Evolutionary conservation across 768 basidiomycete genomes (phyloP), one percentile per base, ranked within the genome.

Genomic region (Zangia roseola): DNA sequence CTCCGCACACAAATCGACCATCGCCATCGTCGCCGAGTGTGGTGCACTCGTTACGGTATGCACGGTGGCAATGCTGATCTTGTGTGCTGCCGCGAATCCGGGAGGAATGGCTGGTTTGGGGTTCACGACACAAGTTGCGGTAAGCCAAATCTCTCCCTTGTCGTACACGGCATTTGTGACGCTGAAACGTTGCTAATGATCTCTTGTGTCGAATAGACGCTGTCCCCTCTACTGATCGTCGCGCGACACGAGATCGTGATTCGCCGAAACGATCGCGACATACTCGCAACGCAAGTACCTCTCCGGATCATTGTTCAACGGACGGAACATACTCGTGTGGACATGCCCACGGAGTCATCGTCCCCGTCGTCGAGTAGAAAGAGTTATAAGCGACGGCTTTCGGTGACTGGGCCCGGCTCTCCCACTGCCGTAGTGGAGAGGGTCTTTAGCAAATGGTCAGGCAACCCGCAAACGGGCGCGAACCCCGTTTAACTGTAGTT

Each of bases 21-120:
- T 54, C 20, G 5, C 57, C 24, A 12, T 59, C 39, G 48, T 60
- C 42, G 49, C 60, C 16, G 62, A 63, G 34, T 65, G 57, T 9
- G 60, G 62, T 17, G 54, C 50, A 0, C 6, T 63, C 21, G 55
- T 63, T 28, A 60, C 60, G 28, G 4, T 44, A 1, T 53, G 49
- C 36, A 46, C 60, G 5, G 7, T 44, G 6, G 43, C 49, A 1
- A 50, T 65, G 50, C 26, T 63, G 26, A 26, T 56, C 10, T 7
- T 63, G 30, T 53, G 52, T 5, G 37, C 49, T 4, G 40, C 42
- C 6, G 9, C 14, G 7, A 48, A 20, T 3, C 49, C 48, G 0
- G 36, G 47, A 2, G 54, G 48, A 12, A 35, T 65, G 21, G 43
- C 61, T 0, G 53, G 59, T 8, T n/a, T 57, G 2, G 57, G 57